A percentile compares a stretch with the other conserved stretches of the same genome.
Conservation (phyloP, 352 stramenopile genomes). For the Pythium phragmiticola region DNA sequence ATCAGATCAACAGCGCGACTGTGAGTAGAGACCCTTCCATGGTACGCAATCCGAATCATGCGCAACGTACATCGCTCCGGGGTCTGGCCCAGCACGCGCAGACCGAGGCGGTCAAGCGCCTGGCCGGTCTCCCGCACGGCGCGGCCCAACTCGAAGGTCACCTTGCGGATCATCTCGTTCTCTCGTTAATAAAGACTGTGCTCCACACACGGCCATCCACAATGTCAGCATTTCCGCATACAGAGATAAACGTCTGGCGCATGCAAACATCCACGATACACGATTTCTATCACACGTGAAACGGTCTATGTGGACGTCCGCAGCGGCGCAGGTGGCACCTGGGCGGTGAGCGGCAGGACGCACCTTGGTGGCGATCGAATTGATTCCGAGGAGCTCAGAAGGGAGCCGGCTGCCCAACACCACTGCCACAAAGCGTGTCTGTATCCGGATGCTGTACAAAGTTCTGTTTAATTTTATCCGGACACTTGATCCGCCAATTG, state of each 20-base stretch:
- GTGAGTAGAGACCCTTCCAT: not conserved
- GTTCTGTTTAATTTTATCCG: conserved; percentile 23
- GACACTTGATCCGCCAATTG: conserved; percentile 21
- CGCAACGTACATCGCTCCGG: conserved; percentile 85
- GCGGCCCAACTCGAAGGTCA: conserved; percentile 89
- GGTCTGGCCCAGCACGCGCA: conserved; percentile 85
- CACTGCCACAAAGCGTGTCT: conserved; percentile 33
- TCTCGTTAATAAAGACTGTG: conserved; percentile 12
- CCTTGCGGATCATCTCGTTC: conserved; percentile 83
- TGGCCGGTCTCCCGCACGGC: conserved; percentile 96
- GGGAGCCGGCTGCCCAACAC: conserved; percentile 27
- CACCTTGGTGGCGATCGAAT: conserved; percentile 34
- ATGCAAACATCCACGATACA: not conserved
- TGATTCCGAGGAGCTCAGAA: conserved; percentile 32
- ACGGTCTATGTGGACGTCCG: not conserved
- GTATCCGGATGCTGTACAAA: conserved; percentile 28
- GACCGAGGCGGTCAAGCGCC: conserved; percentile 92
- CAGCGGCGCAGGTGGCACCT: not conserved
- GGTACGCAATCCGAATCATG: not conserved
- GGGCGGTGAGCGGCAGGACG: conserved; percentile 6
- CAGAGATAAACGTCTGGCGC: not conserved
- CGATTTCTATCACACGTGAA: not conserved
- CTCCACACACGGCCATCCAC: not conserved
- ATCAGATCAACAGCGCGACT: not conserved
- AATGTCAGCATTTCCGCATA: not conserved